These are phyloP conservation scores for Tripterygium wilfordii DNA, from an alignment of 177 flowering plant species.

Conservation along the genomic window DNA sequence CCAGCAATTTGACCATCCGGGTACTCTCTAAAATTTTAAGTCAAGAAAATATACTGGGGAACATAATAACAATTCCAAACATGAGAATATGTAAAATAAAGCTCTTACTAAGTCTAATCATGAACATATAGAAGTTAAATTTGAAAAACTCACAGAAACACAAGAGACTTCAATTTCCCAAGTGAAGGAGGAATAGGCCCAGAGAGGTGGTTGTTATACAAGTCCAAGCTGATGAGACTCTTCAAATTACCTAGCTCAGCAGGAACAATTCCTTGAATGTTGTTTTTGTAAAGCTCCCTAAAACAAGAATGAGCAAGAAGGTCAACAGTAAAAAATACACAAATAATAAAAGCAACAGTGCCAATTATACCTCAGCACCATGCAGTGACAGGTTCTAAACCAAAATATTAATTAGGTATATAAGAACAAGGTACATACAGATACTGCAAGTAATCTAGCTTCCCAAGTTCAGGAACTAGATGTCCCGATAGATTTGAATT, in stretches of 20 bases:
- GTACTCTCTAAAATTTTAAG: no score
- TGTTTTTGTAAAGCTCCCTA: conserved; percentile 91
- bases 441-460: conserved; percentile 82
- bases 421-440: conserved; percentile 51
- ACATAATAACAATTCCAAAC: no score
- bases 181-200: conserved; percentile 70
- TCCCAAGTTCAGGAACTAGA: conserved; percentile 83
- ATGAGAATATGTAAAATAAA: no score
- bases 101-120: no score
- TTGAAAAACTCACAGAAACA: conserved; percentile 92
- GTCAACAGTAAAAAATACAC: no score
- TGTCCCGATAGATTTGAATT: conserved; percentile 82
- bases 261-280: conserved; percentile 80
- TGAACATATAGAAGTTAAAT: no score
- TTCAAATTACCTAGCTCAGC: conserved; percentile 78
- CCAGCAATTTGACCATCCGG: no score
- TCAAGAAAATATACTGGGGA: no score
- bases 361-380: neutral
- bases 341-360: no score
- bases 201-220: conserved; percentile 79
- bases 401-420: neutral
- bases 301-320: conserved; percentile 3
- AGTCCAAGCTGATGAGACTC: conserved; percentile 85
- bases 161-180: conserved; percentile 80
- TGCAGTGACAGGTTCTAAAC: neutral